Evolutionary conservation across 108 stramenopile species (phyloP), one percentile per base, ranked within the genome.

Genomic region (Mayamaea pseudoterrestris): DNA sequence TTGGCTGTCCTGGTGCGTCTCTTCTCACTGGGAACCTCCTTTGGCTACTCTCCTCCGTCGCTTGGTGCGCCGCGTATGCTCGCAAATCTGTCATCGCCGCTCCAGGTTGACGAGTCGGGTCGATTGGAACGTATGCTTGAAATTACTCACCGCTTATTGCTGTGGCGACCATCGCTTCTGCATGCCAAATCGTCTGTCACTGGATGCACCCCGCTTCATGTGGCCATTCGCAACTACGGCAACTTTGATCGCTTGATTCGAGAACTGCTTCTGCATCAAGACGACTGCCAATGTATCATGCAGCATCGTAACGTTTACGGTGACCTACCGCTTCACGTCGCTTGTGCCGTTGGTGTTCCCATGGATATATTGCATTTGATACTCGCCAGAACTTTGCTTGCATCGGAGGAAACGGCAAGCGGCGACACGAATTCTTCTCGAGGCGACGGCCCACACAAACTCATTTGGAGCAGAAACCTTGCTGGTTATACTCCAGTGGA

Each of bases 311-410:
- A n/a, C n/a, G n/a, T n/a, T n/a, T n/a, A n/a, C n/a, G 65, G 65
- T 41, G 71, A 73, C 57, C 35, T 60, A 1, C 65, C 71, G 0
- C 21, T 73, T 4, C 71, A 73, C 44, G 58, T 66, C 18, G 71
- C 65, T 2, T 63, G 58, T 30, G 37, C 56, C 7, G 46, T 57
- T 9, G 66, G 66, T 22, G 49, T 47, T 31, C 54, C 61, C 11
- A 34, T 58, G 12, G 34, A 55, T 35, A 39, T 56, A 1, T 22
- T 73, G 8, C 21, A 25, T 0, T 24, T 60, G 1, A 35, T 71
- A 1, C 36, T 73, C 2, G 34, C 40, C 35, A 5, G 25, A 7
- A 58, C 58, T 17, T 30, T 50, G 1, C 28, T 35, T 0, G 35
- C 39, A 5, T 4, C 20, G 2, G 27, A 47, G 11, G 34, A 3